Conservation (phyloP, 1,284 basidiomycete species). For the Erythrobasidium hasegawianum region DNA sequence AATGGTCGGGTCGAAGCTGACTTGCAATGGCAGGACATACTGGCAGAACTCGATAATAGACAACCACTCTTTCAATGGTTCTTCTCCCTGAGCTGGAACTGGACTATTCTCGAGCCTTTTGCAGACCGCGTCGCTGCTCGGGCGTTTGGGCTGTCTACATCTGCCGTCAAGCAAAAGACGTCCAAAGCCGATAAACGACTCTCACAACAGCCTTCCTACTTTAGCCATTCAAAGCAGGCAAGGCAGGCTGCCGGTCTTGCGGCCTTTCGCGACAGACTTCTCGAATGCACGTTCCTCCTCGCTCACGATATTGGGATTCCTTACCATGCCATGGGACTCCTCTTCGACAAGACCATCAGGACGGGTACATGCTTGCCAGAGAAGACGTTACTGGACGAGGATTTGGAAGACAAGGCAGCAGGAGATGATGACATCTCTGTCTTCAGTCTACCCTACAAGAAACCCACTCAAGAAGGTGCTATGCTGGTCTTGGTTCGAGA, state of each 20-base stretch:
- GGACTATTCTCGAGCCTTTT: conserved; percentile 53
- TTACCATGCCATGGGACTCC: conserved; percentile 47
- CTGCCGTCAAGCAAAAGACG: not conserved
- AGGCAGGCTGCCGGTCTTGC: conserved; percentile 46
- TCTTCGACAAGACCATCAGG: conserved; percentile 12
- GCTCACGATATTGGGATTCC: conserved; percentile 53
- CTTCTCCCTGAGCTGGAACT: conserved; percentile 55
- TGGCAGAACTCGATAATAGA: conserved; percentile 53
- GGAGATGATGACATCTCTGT: not conserved
- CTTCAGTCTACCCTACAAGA: not conserved
- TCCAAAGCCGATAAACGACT: not conserved
- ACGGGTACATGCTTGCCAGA: conserved; percentile 1
- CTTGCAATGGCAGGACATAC: conserved; percentile 46
- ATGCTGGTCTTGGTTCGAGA: conserved; percentile 55
- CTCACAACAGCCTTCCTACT: conserved; percentile 1
- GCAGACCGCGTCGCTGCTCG: conserved; percentile 50
- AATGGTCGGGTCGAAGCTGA: not conserved
- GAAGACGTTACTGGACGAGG: not conserved
- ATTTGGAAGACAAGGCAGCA: not conserved
- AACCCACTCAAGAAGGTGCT: conserved; percentile 47
- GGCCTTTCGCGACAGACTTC: conserved; percentile 53
- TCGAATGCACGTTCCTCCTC: conserved; percentile 53
- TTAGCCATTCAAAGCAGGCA: conserved; percentile 2
- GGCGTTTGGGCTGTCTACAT: conserved; percentile 36
- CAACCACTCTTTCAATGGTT: conserved; percentile 56